A percentile compares a stretch with the other conserved stretches of the same genome.
These are phyloP conservation scores for Mayamaea pseudoterrestris DNA, from an alignment of 108 stramenopile species.

Conservation along the genomic window DNA sequence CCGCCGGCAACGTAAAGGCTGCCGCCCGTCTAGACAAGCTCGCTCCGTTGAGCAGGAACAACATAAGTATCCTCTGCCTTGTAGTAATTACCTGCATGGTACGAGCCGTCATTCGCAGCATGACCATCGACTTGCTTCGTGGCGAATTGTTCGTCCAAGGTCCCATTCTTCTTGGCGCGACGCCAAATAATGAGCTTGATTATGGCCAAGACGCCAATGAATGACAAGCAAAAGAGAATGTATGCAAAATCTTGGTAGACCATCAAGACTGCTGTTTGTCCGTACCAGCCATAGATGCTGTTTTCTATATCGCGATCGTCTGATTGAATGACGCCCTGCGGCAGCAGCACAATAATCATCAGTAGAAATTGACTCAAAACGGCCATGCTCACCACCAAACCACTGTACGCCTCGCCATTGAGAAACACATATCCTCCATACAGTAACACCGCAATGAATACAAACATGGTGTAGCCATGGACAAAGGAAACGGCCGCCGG, in stretches of 20 bases:
- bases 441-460: conserved; percentile 17
- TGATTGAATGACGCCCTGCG: conserved; percentile 22
- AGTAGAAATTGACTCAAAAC: conserved; percentile 21
- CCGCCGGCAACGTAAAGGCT: too few relatives aligned
- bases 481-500: conserved; percentile 31
- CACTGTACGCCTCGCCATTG: conserved; percentile 10
- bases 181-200: too few relatives aligned
- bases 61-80: too few relatives aligned
- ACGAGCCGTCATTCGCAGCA: too few relatives aligned
- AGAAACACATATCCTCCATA: conserved; percentile 20
- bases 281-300: conserved; percentile 48
- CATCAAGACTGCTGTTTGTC: conserved; percentile 38
- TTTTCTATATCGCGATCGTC: conserved; percentile 37
- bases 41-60: too few relatives aligned
- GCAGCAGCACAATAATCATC: conserved; percentile 24
- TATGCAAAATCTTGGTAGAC: conserved; percentile 39
- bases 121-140: too few relatives aligned
- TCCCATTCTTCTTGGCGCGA: too few relatives aligned
- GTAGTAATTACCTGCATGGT: too few relatives aligned
- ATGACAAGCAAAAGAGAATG: conserved; percentile 20
- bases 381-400: conserved; percentile 15
- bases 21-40: too few relatives aligned
- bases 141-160: too few relatives aligned
- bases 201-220: too few relatives aligned
- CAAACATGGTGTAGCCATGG: conserved; percentile 20